These are phyloP conservation scores for Cladorrhinum sp. DNA, from an alignment of 2,329 filamentous ascomycete genomes.

Conservation along the genomic window DNA sequence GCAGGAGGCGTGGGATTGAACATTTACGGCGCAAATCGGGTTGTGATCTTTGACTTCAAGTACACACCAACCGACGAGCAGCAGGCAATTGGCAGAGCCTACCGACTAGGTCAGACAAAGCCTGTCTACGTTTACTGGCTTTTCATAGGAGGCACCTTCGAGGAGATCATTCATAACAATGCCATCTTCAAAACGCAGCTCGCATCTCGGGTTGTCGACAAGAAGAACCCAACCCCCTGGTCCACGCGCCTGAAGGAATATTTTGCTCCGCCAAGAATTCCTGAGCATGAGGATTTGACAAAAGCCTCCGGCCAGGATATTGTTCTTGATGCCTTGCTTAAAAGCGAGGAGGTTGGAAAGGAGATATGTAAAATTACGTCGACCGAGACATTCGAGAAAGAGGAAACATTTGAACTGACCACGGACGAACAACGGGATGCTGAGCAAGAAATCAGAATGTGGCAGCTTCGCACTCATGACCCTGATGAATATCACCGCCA, in stretches of 20 bases:
- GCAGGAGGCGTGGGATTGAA: constrained; percentile 84
- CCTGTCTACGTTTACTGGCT: constrained; percentile 83
- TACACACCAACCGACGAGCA: constrained; percentile 81
- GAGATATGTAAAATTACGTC: constrained; percentile 57
- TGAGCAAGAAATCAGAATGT: constrained; percentile 36
- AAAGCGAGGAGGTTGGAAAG: constrained; percentile 32
- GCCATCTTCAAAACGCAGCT: constrained; percentile 81
- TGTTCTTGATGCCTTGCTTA: constrained; percentile 52
- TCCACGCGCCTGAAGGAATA: constrained; percentile 57
- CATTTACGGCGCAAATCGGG: constrained; percentile 76
- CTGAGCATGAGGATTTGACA: constrained; percentile 31
- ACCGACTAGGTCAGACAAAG: constrained; percentile 79
- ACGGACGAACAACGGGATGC: constrained; percentile 59
- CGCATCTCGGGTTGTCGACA: constrained; percentile 75
- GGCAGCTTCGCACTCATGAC: constrained; percentile 24
- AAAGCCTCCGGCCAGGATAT: constrained; percentile 59
- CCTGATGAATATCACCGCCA: constrained; percentile 19
- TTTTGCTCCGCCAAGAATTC: constrained; percentile 55
- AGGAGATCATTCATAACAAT: constrained; percentile 69
- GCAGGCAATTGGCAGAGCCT: constrained; percentile 82
- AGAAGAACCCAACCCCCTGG: constrained; percentile 69
- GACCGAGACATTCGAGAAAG: constrained; percentile 70
- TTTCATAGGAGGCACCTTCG: constrained; percentile 73
- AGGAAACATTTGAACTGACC: constrained; percentile 62
- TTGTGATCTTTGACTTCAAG: constrained; percentile 79